These are phyloP conservation scores for Pseudogymnoascus sp. DNA, from an alignment of 2,329 filamentous ascomycete species.

Conservation along the genomic window DNA sequence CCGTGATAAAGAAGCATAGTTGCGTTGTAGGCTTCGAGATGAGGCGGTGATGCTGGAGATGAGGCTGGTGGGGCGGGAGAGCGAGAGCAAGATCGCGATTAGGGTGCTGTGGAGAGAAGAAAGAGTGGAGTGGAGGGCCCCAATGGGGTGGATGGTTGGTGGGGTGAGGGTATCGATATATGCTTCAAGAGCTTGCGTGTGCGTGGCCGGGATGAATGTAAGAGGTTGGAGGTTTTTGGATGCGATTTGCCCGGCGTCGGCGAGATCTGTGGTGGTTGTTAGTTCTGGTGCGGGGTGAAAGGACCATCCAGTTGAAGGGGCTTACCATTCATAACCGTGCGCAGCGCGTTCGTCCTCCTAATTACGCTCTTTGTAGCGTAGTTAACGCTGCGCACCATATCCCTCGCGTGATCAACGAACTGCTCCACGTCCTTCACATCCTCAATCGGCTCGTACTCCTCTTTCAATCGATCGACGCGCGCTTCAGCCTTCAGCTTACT, in stretches of 20 bases:
- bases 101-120: conserved; percentile 78
- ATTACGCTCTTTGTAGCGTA: conserved; percentile 75
- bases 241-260: conserved; percentile 53
- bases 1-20: conserved; percentile 64
- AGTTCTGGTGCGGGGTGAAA: conserved; percentile 14
- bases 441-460: conserved; percentile 79
- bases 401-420: conserved; percentile 83
- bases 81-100: conserved; percentile 67
- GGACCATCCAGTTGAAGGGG: no score
- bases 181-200: conserved; percentile 63
- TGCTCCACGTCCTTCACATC: conserved; percentile 85
- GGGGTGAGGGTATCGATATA: conserved; percentile 60
- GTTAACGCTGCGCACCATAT: conserved; percentile 79
- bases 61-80: conserved; percentile 70
- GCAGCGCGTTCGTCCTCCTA: conserved; percentile 66
- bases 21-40: conserved; percentile 69
- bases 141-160: conserved; percentile 64
- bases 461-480: conserved; percentile 72
- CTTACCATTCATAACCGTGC: conserved; percentile 54
- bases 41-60: conserved; percentile 68
- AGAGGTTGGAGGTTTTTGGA: conserved; percentile 46
- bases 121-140: conserved; percentile 66
- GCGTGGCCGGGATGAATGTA: conserved; percentile 57
- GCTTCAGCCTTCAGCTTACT: conserved; percentile 80
- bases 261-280: conserved; percentile 49